Conservation (phyloP, 139 green algal genomes). For the Picocystis salinarum region DNA sequence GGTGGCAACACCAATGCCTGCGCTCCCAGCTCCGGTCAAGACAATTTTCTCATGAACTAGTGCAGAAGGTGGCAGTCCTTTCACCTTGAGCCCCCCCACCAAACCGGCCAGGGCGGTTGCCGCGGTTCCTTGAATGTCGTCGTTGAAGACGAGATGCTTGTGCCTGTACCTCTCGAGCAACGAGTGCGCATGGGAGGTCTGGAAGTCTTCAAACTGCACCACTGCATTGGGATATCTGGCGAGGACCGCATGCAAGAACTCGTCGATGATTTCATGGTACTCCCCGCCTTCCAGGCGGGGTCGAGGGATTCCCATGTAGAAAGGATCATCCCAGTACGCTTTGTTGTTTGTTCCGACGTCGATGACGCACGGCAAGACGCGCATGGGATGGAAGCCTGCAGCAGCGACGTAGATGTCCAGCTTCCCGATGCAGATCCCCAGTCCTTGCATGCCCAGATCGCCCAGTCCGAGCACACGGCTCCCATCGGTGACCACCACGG, state of each 20-base stretch:
- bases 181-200: slow-evolving; percentile 24
- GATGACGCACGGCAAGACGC: slow-evolving; percentile 66
- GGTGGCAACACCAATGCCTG: slow-evolving; percentile 39
- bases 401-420: slow-evolving; percentile 83
- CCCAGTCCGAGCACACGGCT: slow-evolving; percentile 61
- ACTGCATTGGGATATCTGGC: slow-evolving; percentile 35
- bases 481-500: slow-evolving; percentile 57
- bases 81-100: slow-evolving; percentile 23
- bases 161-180: slow-evolving; percentile 45
- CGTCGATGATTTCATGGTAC: slow-evolving; percentile 30
- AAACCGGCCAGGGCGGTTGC: slow-evolving; percentile 32
- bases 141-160: slow-evolving; percentile 44
- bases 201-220: slow-evolving; percentile 63
- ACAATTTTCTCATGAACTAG: slow-evolving; percentile 13
- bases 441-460: slow-evolving; percentile 57
- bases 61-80: neutral
- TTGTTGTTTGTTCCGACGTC: slow-evolving; percentile 77
- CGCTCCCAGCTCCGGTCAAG: slow-evolving; percentile 35
- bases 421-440: slow-evolving; percentile 70
- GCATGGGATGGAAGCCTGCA: slow-evolving; percentile 62
- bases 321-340: slow-evolving; percentile 37
- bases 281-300: too few species aligned
- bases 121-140: slow-evolving; percentile 56
- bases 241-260: slow-evolving; percentile 45
- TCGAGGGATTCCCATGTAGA: neutral